Conservation (phyloP, 805 yeast genomes). For the Pichia rugopelliculosa region DNA sequence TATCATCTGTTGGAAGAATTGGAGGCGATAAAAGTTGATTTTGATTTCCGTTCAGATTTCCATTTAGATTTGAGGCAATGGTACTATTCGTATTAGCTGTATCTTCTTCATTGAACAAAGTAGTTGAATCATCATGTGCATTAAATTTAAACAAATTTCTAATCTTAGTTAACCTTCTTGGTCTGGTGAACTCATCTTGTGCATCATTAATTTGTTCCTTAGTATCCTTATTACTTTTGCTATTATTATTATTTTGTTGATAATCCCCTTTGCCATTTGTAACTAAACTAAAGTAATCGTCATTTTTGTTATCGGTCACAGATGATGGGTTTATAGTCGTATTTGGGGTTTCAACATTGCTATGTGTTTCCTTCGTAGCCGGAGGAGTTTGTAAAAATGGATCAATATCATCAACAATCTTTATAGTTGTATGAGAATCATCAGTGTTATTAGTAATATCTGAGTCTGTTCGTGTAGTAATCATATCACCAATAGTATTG, state of each 20-base stretch:
- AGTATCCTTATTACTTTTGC: neutral
- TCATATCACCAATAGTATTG: constrained; percentile 7
- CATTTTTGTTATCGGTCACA: neutral
- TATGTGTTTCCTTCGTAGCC: constrained; percentile 8
- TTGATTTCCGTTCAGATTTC: neutral
- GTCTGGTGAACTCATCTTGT: constrained; percentile 7
- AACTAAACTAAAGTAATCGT: neutral
- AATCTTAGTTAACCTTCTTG: constrained; percentile 21
- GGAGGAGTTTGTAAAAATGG: constrained; percentile 19
- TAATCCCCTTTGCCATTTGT: neutral
- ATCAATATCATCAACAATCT: constrained; percentile 20
- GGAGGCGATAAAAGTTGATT: neutral
- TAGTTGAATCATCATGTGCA: constrained; percentile 6
- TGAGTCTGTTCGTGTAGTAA: neutral
- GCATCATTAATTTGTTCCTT: neutral
- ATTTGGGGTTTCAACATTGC: neutral
- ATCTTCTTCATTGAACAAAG: neutral
- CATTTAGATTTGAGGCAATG: neutral
- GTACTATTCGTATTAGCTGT: neutral
- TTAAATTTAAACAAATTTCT: constrained; percentile 25
- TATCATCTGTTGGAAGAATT: neutral
- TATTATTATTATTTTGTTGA: neutral
- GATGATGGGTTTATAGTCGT: neutral
- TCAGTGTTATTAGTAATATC: constrained; percentile 6
- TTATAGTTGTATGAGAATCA: constrained; percentile 10